Evolutionary conservation across 2,329 filamentous ascomycete species (phyloP).

Genomic region (Hymenoscyphus linearis): DNA sequence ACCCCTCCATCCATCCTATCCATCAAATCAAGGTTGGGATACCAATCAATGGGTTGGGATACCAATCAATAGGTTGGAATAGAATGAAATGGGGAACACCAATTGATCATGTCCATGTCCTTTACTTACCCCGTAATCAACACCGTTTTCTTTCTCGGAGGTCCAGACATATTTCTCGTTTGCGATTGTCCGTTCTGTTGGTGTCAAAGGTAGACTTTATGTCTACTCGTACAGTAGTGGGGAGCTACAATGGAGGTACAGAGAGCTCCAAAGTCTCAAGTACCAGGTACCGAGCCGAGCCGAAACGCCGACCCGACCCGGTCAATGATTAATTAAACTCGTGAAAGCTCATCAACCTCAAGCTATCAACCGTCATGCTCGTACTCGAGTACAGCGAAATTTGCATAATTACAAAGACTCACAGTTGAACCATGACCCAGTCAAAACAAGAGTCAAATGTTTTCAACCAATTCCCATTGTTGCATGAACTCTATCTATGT

Average conservation of each 20-base stretch:
- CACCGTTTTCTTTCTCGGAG: slow-evolving; percentile 12
- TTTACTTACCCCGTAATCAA: slow-evolving; percentile 22
- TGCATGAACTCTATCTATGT: slow-evolving; percentile 5
- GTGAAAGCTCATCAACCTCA: too few species aligned
- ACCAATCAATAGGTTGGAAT: not conserved
- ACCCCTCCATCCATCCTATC: not conserved
- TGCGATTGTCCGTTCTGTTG: not conserved
- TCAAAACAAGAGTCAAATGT: not conserved
- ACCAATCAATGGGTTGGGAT: not conserved
- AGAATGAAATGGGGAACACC: not conserved
- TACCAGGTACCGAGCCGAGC: too few species aligned
- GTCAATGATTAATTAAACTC: too few species aligned
- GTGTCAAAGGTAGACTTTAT: not conserved
- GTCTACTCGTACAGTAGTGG: too few species aligned
- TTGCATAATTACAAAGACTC: not conserved
- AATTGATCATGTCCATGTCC: not conserved
- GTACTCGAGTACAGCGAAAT: too few species aligned
- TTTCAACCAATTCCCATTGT: slow-evolving; percentile 3
- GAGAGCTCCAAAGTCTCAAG: too few species aligned
- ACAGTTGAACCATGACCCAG: not conserved
- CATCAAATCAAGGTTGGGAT: too few species aligned
- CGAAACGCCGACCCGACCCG: too few species aligned
- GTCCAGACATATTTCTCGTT: not conserved
- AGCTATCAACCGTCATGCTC: too few species aligned
- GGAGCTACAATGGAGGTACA: too few species aligned